Percentiles rank a stretch among this genome's conserved stretches.
Conservation (phyloP, 2,329 filamentous ascomycete genomes). For the Colletotrichum siamense region DNA sequence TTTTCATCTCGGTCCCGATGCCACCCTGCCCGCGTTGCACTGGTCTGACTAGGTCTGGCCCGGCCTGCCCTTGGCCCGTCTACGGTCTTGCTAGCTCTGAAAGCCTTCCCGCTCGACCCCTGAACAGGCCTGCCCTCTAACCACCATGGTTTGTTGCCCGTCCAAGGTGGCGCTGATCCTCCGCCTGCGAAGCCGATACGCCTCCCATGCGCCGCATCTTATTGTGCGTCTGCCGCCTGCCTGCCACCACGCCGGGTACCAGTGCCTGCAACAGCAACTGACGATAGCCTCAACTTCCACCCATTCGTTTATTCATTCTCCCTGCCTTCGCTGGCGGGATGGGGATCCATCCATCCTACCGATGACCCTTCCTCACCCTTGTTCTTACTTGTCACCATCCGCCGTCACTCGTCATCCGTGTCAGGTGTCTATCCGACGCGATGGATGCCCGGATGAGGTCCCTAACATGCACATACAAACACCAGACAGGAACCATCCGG, state of each 20-base stretch:
- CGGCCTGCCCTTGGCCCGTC: neutral
- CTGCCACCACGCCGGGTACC: neutral
- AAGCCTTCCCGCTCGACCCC: conserved; percentile 21
- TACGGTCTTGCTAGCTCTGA: neutral
- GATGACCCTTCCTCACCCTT: neutral
- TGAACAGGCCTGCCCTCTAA: conserved; percentile 8
- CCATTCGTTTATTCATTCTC: no score
- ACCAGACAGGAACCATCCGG: conserved; percentile 1
- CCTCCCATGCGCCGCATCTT: conserved; percentile 24
- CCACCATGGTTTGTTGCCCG: conserved; percentile 8
- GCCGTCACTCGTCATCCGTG: neutral
- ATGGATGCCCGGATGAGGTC: neutral
- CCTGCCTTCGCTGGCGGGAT: no score
- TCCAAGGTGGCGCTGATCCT: conserved; percentile 16
- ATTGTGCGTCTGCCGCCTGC: conserved; percentile 16
- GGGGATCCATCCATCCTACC: neutral
- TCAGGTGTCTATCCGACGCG: neutral
- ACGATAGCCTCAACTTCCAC: neutral
- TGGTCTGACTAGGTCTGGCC: neutral
- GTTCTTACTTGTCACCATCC: neutral
- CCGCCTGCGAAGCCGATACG: conserved; percentile 17
- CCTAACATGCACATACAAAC: neutral
- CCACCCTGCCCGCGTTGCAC: neutral
- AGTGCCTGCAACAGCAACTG: neutral
- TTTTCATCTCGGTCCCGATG: neutral